Evolutionary conservation across 345 rosid species (phyloP), one percentile per base, ranked within the genome.

Genomic region (Geranium rotundifolium): DNA sequence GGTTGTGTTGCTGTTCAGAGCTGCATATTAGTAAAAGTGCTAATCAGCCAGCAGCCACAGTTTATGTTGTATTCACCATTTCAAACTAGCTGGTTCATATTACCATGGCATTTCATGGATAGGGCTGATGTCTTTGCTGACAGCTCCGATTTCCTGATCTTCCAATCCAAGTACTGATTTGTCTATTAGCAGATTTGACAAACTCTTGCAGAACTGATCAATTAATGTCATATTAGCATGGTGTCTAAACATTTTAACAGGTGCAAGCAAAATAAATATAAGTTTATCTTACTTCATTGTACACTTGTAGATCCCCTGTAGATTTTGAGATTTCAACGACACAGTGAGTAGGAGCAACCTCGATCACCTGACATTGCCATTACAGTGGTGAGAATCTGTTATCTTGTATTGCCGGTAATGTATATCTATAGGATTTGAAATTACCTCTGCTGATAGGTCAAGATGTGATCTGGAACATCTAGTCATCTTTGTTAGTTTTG

Each of bases 271-370:
- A 3, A 2, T 3, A 31, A 7, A 31, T 3, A 31, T 31, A 31
- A 19, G 46, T 19, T 34, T 18, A 19, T 57, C 14, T 13, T 60
- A 85, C 96, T 88, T 87, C 84, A 68, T 78, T 79, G 73, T 87
- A 92, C 29, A 72, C 62, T 59, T 70, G 67, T 55, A 81, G 64
- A 65, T 89, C 84, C 67, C 91, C 95, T 57, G 82, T 85, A 29
- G 93, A 78, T 79, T 87, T 89, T 58, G 96, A 81, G 77, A 89
- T 79, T 79, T 92, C 93, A 29, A 92, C 71, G 12, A 87, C 91
- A 65, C 98, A 92, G 69, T 83, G 85, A 18, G 81, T 80, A n/a
- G 98, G 98, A 69, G 96, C 78, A 64, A 87, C 95, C 68, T 79
- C 88, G 1, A 84, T 85, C 65, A 89, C 96, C 91, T 83, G 76